Base-by-base conservation (phyloP, 305 asterid species). In the Fraxinus paxiana region DNA sequence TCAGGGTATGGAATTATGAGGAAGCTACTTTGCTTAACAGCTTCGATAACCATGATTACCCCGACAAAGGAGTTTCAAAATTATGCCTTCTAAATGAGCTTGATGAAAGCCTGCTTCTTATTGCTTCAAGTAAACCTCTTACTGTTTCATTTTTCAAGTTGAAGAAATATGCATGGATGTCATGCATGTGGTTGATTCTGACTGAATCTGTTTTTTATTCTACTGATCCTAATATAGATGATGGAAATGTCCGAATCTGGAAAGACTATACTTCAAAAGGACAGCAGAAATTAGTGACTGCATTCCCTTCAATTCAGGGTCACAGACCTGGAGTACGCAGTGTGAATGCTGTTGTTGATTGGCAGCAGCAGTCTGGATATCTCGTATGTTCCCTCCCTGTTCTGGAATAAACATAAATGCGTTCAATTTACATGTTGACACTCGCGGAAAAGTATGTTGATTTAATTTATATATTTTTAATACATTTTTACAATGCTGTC, bases 281-380 rank as follows among this genome's bases (percentile, higher is more conserved):
- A 70, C 92, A 88, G 75, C 98, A 96, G 82, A 96, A 92, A 84
- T 84, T 96, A 79, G 98, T 96, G 74, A 89, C 98, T 85, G 97
- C 96, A 72, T 94, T 96, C 86, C 85, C 97, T 78, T 92, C 99
- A 38, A 90, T 94, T 84, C 98, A 92, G 84, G 98, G 97, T 71
- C 98, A 89, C 79, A 90, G 90, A 87, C 96, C 97, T 81, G 99
- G 97, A 75, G 94, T 89, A 73, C 95, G 94, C 78, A 87, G 96
- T 87, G 91, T 91, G 89, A 94, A 92, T 20, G 97, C 99, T 81
- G 98, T 96, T 83, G 97, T 96, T 37, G 99, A 96, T 90, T 96
- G 99, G 99, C 99, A 96, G 87, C 99, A 96, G 89, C 99, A 92
- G 87, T 96, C 99, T 71, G 97, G 99, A 77, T 90, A 89, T 89